phyloP scores from a whole-genome alignment of 768 basidiomycete genomes.

The Calocybe indica region DNA sequence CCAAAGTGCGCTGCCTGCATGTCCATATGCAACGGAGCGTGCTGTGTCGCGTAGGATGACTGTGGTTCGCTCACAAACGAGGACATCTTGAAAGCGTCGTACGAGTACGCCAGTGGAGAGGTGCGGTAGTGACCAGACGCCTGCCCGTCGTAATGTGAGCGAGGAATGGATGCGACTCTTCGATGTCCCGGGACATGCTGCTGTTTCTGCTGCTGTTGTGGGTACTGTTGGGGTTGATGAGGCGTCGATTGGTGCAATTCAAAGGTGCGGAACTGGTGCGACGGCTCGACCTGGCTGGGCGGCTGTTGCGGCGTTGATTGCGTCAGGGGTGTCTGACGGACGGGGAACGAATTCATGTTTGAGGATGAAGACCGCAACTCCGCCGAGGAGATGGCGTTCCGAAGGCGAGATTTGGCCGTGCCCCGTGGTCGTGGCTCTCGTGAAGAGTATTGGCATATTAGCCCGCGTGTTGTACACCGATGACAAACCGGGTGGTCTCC shows the following conservation, averaged over 20 bases:
- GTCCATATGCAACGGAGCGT: no score
- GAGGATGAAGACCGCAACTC: slow-evolving; percentile 8
- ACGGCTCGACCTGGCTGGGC: no score
- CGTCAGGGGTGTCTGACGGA: no score
- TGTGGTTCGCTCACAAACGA: no score
- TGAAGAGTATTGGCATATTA: slow-evolving; percentile 44
- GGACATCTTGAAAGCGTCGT: no score
- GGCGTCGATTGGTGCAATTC: not conserved
- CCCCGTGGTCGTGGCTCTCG: slow-evolving; percentile 30
- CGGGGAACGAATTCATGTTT: not conserved
- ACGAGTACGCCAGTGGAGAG: no score
- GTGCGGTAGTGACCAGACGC: not conserved
- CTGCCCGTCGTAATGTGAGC: slow-evolving; percentile 3
- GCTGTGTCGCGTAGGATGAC: no score
- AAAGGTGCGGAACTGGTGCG: no score
- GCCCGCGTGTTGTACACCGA: slow-evolving; percentile 43
- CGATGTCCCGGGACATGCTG: slow-evolving; percentile 7
- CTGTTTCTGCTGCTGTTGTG: slow-evolving; percentile 1
- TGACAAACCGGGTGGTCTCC: slow-evolving; percentile 50
- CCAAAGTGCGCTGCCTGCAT: no score
- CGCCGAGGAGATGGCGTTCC: slow-evolving; percentile 18
- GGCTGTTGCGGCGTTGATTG: no score
- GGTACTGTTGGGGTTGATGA: slow-evolving; percentile 2
- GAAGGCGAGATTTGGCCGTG: slow-evolving; percentile 22
- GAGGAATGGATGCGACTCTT: slow-evolving; percentile 12